Conservation (phyloP, 805 yeast genomes). For the Myxozyma sirexii region DNA sequence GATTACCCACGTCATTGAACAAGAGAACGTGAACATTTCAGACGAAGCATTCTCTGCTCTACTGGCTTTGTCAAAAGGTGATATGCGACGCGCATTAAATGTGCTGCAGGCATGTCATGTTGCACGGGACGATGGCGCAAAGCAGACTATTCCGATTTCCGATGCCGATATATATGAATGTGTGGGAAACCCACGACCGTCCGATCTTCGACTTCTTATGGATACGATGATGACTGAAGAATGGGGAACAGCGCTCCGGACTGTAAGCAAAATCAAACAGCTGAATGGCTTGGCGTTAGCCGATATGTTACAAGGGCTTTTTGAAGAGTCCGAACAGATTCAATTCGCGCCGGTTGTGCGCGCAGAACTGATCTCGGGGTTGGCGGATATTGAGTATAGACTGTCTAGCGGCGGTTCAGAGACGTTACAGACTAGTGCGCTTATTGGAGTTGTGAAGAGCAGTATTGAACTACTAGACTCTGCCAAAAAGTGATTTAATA, state of each 20-base stretch:
- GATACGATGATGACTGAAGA: conserved; percentile 82
- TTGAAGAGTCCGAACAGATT: conserved; percentile 67
- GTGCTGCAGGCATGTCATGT: conserved; percentile 94
- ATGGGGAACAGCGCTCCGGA: conserved; percentile 75
- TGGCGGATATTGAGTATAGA: conserved; percentile 88
- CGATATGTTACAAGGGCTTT: conserved; percentile 77
- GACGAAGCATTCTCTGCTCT: conserved; percentile 67
- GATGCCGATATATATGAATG: conserved; percentile 85
- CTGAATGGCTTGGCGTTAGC: conserved; percentile 85
- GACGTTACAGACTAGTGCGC: conserved; percentile 84
- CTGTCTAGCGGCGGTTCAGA: conserved; percentile 92
- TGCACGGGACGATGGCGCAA: conserved; percentile 46
- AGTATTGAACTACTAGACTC: conserved; percentile 47
- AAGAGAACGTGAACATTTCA: conserved; percentile 63
- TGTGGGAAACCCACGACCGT: conserved; percentile 93
- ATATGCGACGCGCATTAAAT: conserved; percentile 92
- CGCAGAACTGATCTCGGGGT: conserved; percentile 63
- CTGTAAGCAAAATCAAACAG: conserved; percentile 66
- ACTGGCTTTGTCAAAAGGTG: conserved; percentile 80
- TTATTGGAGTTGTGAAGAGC: conserved; percentile 79
- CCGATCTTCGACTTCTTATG: conserved; percentile 73
- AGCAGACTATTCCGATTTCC: conserved; percentile 57
- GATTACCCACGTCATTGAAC: conserved; percentile 65
- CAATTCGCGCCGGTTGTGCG: conserved; percentile 67
- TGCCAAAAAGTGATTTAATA: not conserved